Base-by-base conservation (phyloP, 176 grass and related monocot species). In the Phragmites australis region DNA sequence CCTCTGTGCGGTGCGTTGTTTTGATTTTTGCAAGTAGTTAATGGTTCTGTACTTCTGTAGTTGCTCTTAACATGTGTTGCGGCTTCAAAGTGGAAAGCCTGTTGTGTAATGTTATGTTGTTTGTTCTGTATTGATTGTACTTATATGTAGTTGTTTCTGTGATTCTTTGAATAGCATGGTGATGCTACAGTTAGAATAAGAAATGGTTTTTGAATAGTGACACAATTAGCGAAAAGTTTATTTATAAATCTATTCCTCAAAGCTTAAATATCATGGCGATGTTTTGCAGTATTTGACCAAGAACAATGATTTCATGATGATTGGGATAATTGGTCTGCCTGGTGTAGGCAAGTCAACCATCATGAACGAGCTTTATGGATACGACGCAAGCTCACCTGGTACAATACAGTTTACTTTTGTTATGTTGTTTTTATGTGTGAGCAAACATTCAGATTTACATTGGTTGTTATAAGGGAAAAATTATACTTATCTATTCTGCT, bases 271-370 rank as follows among this genome's bases (percentile, higher is more conserved):
- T 34, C 1, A 22, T 48, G 0, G 0, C 9, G 18, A 0, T 48
- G 6, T 44, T 80, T 74, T 74, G 70, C 90, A 98, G 95, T 98
- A 89, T 87, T 65, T 98, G 57, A 98, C 92, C 0, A 92, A 98
- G 74, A 98, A 98, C 86, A 90, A 85, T 27, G 95, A 98, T 94
- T 98, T 98, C 70, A 83, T 92, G 62, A 92, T 98, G 44, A 90
- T 98, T 45, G 95, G 95, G 39, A 45, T 98, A 74, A 93, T 98
- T 52, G 95, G 95, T 5, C 92, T 90, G n/a, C 61, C 92, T 2
- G 92, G 95, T 65, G 86, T 94, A 51, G 92, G 95, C 16, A 98
- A 98, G 53, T 98, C 95, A 9, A 93, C 83, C 29, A 98, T 94
- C 70, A 83, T 98, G 83, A 98, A 98, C 1, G 90, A 91, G 34